Base-by-base conservation (phyloP, 208 protist genomes). In the Lotmaria passim region DNA sequence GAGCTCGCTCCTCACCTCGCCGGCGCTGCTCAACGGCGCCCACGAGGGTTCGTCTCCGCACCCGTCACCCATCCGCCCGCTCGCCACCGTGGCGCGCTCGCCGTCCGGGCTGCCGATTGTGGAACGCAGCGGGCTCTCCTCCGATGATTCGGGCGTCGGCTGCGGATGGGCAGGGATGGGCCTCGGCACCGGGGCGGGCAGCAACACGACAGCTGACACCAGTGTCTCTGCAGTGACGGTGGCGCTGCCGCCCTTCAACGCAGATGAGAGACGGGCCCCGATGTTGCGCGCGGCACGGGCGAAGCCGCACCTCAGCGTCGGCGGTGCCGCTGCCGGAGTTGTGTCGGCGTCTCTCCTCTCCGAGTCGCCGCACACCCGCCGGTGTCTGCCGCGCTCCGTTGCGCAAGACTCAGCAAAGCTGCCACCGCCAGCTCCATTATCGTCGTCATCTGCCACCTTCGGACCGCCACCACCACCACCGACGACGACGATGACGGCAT, bases 1-100 rank as follows among this genome's bases (percentile, higher is more conserved):
- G 10, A 75, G 69, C 53, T 75, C 69, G 8, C 69, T 75, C 14
- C 23, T 63, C 41, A 51, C 69, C 28, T 75, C 69, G 12, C 69
- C 69, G 2, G 69, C 69, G 11, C 69, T 51, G 31, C 28, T 53
- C 15, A 52, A 44, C 12, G 44, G 36, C 19, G 43, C 33, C 38
- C 51, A 48, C 11, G 69, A 69, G 23, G 69, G 44, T 28, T 75
- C 53, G 17, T 75, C 69, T 15, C 69, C 69, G 38, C 69, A 75
- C 34, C 69, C 69, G 23, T 75, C 69, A 26, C 69, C 69, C 3
- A 75, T 75, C 33, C 61, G 33, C 3, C 61, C 59, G 4, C 10
- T 69, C 10, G 61, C 15, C 17, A 24, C 41, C 3, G 44, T 36
- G 17, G 50, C 51, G 48, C 61, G 69, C 19, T 75, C 69, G 23